These are phyloP conservation scores for Phytophthora quininea DNA, from an alignment of 352 stramenopile species.

Conservation along the genomic window DNA sequence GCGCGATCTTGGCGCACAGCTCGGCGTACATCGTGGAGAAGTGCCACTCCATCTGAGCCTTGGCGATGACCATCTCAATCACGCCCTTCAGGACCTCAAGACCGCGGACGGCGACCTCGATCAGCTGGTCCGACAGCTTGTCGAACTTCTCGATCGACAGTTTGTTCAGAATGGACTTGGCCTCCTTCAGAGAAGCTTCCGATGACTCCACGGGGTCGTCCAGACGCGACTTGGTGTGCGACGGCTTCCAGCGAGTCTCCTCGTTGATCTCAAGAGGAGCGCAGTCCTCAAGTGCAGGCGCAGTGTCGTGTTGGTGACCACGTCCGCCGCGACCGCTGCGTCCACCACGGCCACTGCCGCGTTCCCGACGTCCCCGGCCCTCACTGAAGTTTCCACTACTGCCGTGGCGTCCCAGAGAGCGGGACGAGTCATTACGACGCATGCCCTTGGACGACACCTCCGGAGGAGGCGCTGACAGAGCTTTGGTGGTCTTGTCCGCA, in stretches of 20 bases:
- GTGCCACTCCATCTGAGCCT: constrained; percentile 96
- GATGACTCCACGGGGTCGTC: constrained; percentile 49
- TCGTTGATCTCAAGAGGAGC: constrained; percentile 81
- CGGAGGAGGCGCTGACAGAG: constrained; percentile 29
- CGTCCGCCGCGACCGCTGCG: constrained; percentile 49
- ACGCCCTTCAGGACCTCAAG: constrained; percentile 86
- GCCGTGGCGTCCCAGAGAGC: constrained; percentile 48
- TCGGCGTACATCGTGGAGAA: constrained; percentile 97
- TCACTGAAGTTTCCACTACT: constrained; percentile 47
- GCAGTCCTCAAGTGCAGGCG: constrained; percentile 63
- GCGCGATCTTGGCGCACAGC: constrained; percentile 92
- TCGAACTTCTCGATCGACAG: constrained; percentile 97
- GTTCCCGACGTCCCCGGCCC: constrained; percentile 41
- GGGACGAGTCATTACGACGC: constrained; percentile 51
- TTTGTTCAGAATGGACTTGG: constrained; percentile 96
- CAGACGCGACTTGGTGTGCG: constrained; percentile 61
- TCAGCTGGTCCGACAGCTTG: constrained; percentile 92
- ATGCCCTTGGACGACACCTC: constrained; percentile 33
- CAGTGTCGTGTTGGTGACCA: constrained; percentile 52
- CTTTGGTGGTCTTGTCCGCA: constrained; percentile 57
- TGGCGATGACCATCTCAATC: constrained; percentile 94
- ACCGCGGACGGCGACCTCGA: constrained; percentile 88
- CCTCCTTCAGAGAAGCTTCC: constrained; percentile 87
- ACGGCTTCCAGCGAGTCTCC: constrained; percentile 85
- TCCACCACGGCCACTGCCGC: constrained; percentile 51